Evolutionary conservation across 163 green algal species (phyloP).

Genomic region (Prototheca wickerhamii): DNA sequence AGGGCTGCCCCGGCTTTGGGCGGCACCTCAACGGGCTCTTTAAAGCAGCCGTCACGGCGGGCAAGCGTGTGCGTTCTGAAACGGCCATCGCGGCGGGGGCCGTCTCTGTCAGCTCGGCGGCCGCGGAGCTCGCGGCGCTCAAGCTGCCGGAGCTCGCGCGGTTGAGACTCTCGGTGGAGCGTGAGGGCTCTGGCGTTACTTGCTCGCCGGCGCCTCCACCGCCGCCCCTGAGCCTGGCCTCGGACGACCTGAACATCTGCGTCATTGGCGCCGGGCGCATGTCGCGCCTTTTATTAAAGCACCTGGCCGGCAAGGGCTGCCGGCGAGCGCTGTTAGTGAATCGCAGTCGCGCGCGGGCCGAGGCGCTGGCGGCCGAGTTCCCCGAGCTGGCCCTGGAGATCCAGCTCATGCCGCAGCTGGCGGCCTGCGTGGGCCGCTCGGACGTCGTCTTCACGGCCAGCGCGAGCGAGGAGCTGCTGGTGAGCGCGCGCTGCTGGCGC

Average conservation of each 20-base stretch:
- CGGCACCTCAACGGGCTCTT: slow-evolving; percentile 97
- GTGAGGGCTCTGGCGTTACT: no score
- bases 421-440: slow-evolving; percentile 48
- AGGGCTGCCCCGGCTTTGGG: slow-evolving; percentile 84
- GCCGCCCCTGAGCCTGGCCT: no score
- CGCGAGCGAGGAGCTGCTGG: slow-evolving; percentile 75
- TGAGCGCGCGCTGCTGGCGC: slow-evolving; percentile 58
- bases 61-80: slow-evolving; percentile 96
- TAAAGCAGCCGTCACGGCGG: slow-evolving; percentile 94
- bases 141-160: no score
- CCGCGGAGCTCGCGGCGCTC: slow-evolving; percentile 82
- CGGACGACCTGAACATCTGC: slow-evolving; percentile 36
- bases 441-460: slow-evolving; percentile 89
- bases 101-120: slow-evolving; percentile 88
- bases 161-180: no score
- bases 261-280: slow-evolving; percentile 99
- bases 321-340: slow-evolving; percentile 23
- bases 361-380: slow-evolving; percentile 82
- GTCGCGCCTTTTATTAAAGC: slow-evolving; percentile 94
- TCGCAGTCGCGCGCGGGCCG: slow-evolving; percentile 39
- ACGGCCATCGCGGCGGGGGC: slow-evolving; percentile 86
- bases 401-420: slow-evolving; percentile 66
- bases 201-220: background rate
- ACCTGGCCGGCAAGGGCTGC: slow-evolving; percentile 84
- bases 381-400: slow-evolving; percentile 84